Evolutionary conservation across 441 rosid genomes (phyloP).

Genomic region (Adansonia rubrostipa): DNA sequence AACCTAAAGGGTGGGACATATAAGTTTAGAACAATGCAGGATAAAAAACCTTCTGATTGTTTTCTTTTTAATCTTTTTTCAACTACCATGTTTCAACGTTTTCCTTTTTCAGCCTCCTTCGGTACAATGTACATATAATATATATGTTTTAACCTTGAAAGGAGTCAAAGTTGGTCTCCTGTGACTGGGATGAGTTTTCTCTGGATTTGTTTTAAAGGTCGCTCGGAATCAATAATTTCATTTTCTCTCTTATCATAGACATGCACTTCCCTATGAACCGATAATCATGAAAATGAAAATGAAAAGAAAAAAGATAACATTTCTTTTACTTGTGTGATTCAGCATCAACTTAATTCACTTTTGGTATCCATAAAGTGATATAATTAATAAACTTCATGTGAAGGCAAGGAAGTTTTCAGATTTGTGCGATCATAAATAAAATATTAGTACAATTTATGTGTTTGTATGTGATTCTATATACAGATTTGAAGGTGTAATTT

Average conservation of each 20-base stretch:
- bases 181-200: neutral
- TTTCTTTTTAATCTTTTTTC: neutral
- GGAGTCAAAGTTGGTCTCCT: slow-evolving; percentile 10
- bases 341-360: neutral
- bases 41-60: neutral
- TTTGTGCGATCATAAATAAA: neutral
- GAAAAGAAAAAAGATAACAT: neutral
- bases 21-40: neutral
- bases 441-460: neutral
- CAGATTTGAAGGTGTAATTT: neutral
- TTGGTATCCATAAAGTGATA: neutral
- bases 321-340: neutral
- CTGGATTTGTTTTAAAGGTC: neutral
- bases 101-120: neutral
- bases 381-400: neutral
- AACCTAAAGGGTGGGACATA: slow-evolving; percentile 12
- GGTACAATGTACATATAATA: neutral
- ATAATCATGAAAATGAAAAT: neutral
- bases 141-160: neutral
- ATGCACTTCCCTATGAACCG: neutral
- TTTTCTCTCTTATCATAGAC: neutral
- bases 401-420: neutral
- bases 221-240: slow-evolving; percentile 19
- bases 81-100: neutral
- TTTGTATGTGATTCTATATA: neutral